Percentiles rank a stretch among this genome's conserved stretches.
phyloP scores from a whole-genome alignment of 768 basidiomycete genomes.

The Gymnopilus junonius region DNA sequence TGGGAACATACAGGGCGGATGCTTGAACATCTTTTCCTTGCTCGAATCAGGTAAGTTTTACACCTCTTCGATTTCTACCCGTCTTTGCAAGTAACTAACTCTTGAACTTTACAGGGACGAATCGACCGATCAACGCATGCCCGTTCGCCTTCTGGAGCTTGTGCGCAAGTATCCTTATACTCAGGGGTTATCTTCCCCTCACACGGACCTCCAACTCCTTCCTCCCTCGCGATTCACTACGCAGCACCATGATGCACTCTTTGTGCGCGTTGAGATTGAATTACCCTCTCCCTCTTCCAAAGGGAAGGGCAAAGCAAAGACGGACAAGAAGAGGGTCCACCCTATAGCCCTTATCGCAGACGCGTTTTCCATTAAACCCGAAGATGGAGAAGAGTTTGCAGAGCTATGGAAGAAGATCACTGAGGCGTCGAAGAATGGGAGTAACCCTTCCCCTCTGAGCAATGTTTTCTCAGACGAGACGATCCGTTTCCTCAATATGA shows the following conservation, averaged over 20 bases:
- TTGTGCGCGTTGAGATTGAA: slow-evolving; percentile 67
- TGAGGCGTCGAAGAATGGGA: slow-evolving; percentile 38
- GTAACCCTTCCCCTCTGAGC: slow-evolving; percentile 42
- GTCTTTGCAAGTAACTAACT: neutral
- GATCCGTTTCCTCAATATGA: slow-evolving; percentile 52
- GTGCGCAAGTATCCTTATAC: slow-evolving; percentile 72
- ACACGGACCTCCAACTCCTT: slow-evolving; percentile 45
- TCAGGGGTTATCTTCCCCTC: slow-evolving; percentile 35
- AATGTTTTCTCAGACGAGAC: slow-evolving; percentile 76
- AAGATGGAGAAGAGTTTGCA: slow-evolving; percentile 34
- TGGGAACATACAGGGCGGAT: slow-evolving; percentile 79
- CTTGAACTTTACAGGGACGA: slow-evolving; percentile 68
- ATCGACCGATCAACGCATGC: slow-evolving; percentile 56
- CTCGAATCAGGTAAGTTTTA: slow-evolving; percentile 62
- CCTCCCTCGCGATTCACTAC: slow-evolving; percentile 74
- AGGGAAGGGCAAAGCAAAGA: slow-evolving; percentile 36
- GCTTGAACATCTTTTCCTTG: slow-evolving; percentile 78
- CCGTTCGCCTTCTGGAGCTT: slow-evolving; percentile 71
- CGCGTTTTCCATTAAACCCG: slow-evolving; percentile 52
- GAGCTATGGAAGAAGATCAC: slow-evolving; percentile 62
- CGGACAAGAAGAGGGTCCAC: slow-evolving; percentile 14
- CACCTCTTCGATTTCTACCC: neutral
- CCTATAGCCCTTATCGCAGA: slow-evolving; percentile 66
- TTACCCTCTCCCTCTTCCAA: slow-evolving; percentile 30
- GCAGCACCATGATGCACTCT: slow-evolving; percentile 62